Evolutionary conservation across 208 protist genomes (phyloP), one percentile per base, ranked within the genome.

Genomic region (Phytomonas sp.): DNA sequence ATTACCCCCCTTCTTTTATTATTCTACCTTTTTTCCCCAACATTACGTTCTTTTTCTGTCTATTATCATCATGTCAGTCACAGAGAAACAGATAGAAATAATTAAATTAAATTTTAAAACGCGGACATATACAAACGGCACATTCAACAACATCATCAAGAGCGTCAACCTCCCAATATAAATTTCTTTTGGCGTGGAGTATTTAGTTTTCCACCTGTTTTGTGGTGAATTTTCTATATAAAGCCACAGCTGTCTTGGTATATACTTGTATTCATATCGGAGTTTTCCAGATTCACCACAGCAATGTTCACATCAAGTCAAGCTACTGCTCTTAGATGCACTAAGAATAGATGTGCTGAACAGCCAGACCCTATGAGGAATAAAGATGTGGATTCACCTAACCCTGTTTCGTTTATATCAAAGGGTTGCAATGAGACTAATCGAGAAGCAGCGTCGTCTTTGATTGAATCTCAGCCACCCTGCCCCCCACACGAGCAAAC

Each of bases 21-120:
- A 4, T 9, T 17, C 46, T 8, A 17, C 23, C 20, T 23, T 26
- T 26, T 23, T 26, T 6, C 11, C 20, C 7, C 3, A 46, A 29
- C 62, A n/a, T 71, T 69, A 7, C 11, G 6, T 34, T 20, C 43
- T 67, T 73, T 67, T 62, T 67, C 2, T 62, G 36, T 60, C 32
- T 67, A 6, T 32, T 62, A 26, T 17, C 6, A 26, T 56, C 11
- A 4, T 26, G 46, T 20, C 20, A 26, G 46, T 37, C 34, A 32
- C 34, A 64, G 37, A n/a, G 28, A 64, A 46, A 72, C 17, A 66
- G 46, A 23, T 31, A 66, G 46, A 32, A 67, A 67, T 30, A 56
- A 28, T n/a, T 26, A 9, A 33, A 33, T 2, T 23, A 33, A 9
- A 4, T 64, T 34, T 64, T 33, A 26, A 56, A 56, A 56, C 46